Percentiles rank a stretch among this genome's conserved stretches.
Evolutionary conservation across 345 rosid genomes (phyloP).

Genomic region (Lepidium aucheri): DNA sequence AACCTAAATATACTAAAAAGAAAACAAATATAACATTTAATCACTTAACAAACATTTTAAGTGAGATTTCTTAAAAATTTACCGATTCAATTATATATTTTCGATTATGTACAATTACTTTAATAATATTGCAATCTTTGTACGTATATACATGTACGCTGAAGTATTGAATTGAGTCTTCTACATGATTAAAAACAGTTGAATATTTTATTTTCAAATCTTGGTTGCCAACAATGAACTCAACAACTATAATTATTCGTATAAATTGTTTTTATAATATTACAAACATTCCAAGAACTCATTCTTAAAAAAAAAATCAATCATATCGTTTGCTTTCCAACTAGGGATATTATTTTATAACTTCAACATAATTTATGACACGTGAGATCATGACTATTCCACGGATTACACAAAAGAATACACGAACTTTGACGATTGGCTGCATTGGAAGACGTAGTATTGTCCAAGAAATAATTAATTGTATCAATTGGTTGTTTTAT

Average conservation of each 20-base stretch:
- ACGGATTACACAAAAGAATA: neutral
- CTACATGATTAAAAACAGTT: neutral
- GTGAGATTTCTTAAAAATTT: too few species aligned
- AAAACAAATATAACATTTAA: too few species aligned
- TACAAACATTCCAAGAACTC: neutral
- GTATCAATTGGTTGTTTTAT: neutral
- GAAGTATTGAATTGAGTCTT: neutral
- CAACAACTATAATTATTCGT: neutral
- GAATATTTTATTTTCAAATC: neutral
- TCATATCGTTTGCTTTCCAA: conserved; percentile 11
- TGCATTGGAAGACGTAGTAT: neutral
- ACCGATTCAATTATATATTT: neutral
- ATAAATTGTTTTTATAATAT: neutral
- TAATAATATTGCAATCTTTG: neutral
- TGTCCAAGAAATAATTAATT: neutral
- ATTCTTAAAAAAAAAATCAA: neutral
- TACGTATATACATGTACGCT: neutral
- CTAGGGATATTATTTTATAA: neutral
- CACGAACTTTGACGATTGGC: neutral
- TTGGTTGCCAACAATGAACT: neutral
- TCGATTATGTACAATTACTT: neutral
- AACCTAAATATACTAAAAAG: too few species aligned
- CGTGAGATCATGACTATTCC: conserved; percentile 9
- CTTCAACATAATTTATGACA: neutral
- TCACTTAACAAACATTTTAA: too few species aligned